phyloP scores from a whole-genome alignment of 306 rosid genomes.

The Benincasa hispida region DNA sequence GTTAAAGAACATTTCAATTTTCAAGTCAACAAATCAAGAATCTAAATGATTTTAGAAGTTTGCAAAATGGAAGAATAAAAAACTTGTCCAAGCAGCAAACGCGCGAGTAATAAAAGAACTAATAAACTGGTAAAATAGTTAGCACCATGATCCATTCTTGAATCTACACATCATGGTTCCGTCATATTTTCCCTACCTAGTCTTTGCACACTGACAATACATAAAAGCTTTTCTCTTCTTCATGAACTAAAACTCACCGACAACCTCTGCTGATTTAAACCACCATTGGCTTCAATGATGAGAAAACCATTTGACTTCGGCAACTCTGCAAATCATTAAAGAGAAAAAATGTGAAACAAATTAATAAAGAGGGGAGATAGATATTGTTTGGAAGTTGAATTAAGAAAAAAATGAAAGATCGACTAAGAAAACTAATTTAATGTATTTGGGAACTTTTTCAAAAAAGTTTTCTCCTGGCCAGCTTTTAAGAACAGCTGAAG shows the following conservation, averaged over 20 bases:
- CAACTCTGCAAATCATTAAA: conserved; percentile 31
- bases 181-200: not conserved
- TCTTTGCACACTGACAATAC: not conserved
- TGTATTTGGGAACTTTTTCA: not conserved
- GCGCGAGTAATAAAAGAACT: not conserved
- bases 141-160: not conserved
- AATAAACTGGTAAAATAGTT: not conserved
- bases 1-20: not conserved
- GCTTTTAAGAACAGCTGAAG: not conserved
- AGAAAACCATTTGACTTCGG: conserved; percentile 79
- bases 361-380: not conserved
- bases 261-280: conserved; percentile 87
- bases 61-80: not conserved
- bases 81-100: not conserved
- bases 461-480: not conserved
- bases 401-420: not conserved
- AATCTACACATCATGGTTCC: not conserved
- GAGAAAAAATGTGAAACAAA: not conserved
- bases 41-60: not conserved
- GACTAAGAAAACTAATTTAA: not conserved
- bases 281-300: conserved; percentile 97
- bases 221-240: not conserved
- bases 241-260: conserved; percentile 49
- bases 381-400: not conserved
- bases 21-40: not conserved